phyloP scores from a whole-genome alignment of 2,329 filamentous ascomycete species.

The Fusarium sp. region DNA sequence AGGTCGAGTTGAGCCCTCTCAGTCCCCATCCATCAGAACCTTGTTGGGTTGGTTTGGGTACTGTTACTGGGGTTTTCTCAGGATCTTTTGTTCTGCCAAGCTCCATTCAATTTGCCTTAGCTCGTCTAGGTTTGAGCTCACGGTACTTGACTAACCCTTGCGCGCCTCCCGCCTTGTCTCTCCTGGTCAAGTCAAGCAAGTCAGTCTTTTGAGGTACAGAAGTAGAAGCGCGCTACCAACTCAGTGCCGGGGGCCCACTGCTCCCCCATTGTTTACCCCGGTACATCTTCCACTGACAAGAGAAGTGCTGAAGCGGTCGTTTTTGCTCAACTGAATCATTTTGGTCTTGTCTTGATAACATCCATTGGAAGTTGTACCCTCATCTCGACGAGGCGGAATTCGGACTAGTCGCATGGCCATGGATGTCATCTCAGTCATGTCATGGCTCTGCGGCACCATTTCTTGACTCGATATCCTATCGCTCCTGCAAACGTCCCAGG shows the following conservation, averaged over 20 bases:
- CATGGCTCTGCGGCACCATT: not conserved
- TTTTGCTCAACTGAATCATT: slow-evolving; percentile 27
- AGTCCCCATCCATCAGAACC: slow-evolving; percentile 19
- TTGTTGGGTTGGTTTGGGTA: slow-evolving; percentile 16
- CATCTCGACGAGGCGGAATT: not conserved
- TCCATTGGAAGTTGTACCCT: slow-evolving; percentile 14
- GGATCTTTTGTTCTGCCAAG: slow-evolving; percentile 37
- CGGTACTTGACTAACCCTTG: slow-evolving; percentile 40
- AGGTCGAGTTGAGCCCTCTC: not conserved
- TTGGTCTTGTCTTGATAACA: slow-evolving; percentile 11
- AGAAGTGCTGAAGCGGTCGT: slow-evolving; percentile 8
- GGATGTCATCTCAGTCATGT: slow-evolving; percentile 29
- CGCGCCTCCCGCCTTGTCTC: slow-evolving; percentile 35
- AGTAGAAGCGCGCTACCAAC: slow-evolving; percentile 38
- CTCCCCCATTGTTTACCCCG: slow-evolving; percentile 31
- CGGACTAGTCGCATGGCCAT: slow-evolving; percentile 10
- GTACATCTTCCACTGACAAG: slow-evolving; percentile 22
- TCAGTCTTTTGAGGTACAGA: slow-evolving; percentile 24
- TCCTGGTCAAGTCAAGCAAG: slow-evolving; percentile 21
- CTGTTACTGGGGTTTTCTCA: slow-evolving; percentile 12
- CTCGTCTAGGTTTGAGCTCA: slow-evolving; percentile 20
- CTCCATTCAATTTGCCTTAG: slow-evolving; percentile 28
- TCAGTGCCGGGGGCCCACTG: slow-evolving; percentile 41
- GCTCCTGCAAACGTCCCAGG: slow-evolving; percentile 16
- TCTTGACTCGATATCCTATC: slow-evolving; percentile 17